These are phyloP conservation scores for Erysiphe pulchra DNA, from an alignment of 2,329 filamentous ascomycete species.

Conservation along the genomic window DNA sequence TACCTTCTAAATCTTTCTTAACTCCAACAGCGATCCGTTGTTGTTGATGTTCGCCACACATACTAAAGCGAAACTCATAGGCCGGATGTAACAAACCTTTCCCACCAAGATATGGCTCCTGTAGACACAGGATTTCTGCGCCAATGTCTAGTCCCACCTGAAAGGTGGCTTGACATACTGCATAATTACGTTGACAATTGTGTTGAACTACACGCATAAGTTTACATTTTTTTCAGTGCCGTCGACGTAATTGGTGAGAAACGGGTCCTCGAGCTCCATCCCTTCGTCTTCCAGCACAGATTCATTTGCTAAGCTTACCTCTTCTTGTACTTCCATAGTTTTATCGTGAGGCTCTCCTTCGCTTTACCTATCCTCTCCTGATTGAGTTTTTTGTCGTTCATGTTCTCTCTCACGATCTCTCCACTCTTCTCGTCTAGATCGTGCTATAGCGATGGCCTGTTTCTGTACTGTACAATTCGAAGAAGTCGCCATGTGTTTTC, in stretches of 20 bases:
- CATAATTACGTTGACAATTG: background rate
- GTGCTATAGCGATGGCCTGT: background rate
- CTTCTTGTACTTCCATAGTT: background rate
- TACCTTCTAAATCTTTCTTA: background rate
- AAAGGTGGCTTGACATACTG: background rate
- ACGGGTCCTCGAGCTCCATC: background rate
- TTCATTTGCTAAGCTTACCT: background rate
- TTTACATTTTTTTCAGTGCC: background rate
- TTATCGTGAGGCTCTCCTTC: background rate
- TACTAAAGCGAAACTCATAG: background rate
- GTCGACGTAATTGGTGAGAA: background rate
- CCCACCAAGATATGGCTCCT: background rate
- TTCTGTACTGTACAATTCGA: background rate
- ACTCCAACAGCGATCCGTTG: background rate
- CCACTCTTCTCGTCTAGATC: background rate
- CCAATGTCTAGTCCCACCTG: background rate
- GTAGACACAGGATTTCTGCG: background rate
- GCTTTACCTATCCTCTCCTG: background rate
- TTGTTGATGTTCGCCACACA: background rate
- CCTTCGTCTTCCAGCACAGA: background rate
- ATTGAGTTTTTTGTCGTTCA: background rate
- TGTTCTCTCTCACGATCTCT: background rate
- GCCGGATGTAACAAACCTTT: background rate
- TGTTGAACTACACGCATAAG: background rate
- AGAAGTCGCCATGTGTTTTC: background rate